Conservation (phyloP, 306 rosid genomes). For the Sicyos edulis region DNA sequence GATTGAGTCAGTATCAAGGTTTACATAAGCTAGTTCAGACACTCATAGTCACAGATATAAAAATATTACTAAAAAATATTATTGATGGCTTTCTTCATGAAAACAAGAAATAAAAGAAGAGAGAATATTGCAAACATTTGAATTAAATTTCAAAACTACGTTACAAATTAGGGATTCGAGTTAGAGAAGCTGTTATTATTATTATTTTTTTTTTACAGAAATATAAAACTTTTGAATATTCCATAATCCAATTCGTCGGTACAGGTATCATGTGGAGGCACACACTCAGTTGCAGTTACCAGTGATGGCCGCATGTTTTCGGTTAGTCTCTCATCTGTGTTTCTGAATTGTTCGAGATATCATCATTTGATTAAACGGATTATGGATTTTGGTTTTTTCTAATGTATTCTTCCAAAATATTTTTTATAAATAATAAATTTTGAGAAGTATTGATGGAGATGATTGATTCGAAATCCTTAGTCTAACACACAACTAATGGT, state of each 20-base stretch:
- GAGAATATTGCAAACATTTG: background rate
- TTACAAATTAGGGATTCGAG: background rate
- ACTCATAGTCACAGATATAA: too few species aligned
- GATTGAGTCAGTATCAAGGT: too few species aligned
- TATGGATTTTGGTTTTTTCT: background rate
- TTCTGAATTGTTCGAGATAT: background rate
- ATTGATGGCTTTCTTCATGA: background rate
- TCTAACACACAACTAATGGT: too few species aligned
- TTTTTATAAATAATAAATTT: background rate
- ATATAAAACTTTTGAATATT: background rate
- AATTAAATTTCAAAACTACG: background rate
- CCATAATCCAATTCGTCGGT: background rate
- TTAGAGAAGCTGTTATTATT: background rate
- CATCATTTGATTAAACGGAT: background rate
- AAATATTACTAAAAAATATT: too few species aligned
- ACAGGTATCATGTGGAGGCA: slow-evolving; percentile 95
- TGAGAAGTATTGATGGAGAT: background rate
- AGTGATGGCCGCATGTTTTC: slow-evolving; percentile 85
- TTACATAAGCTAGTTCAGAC: too few species aligned
- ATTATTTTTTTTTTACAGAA: background rate
- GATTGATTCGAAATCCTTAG: background rate
- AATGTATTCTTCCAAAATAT: background rate
- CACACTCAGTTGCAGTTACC: slow-evolving; percentile 87
- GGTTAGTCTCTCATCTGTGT: slow-evolving; percentile 34
- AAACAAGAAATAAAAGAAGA: background rate